phyloP scores from a whole-genome alignment of 148 eudicot species.

The Silene latifolia region DNA sequence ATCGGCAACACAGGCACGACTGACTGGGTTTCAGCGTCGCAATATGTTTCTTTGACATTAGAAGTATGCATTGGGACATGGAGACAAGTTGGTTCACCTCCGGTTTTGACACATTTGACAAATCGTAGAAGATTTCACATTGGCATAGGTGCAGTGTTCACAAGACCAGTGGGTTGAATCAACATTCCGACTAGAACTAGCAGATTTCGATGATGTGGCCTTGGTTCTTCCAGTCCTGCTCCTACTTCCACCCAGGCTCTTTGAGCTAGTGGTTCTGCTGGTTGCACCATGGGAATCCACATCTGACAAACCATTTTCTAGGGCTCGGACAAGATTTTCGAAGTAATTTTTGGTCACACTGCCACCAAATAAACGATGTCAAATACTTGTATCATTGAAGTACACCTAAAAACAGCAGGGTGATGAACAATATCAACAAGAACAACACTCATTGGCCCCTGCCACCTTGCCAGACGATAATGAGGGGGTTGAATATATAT shows the following conservation, averaged over 20 bases:
- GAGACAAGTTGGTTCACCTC: constrained; percentile 31
- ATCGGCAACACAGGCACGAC: constrained; percentile 2
- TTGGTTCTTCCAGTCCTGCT: constrained; percentile 51
- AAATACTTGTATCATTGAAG: not conserved
- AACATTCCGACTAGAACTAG: constrained; percentile 42
- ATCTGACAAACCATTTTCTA: constrained; percentile 80
- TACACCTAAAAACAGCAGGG: not conserved
- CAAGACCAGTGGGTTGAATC: constrained; percentile 78
- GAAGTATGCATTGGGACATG: not conserved
- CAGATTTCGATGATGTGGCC: constrained; percentile 46
- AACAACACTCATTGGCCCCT: not conserved
- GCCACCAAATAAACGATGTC: constrained; percentile 17
- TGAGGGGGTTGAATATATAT: not conserved
- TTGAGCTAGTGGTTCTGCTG: constrained; percentile 54
- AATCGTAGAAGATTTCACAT: constrained; percentile 38
- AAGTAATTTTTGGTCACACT: constrained; percentile 85
- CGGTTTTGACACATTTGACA: constrained; percentile 80
- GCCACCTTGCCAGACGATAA: not conserved
- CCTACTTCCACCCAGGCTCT: constrained; percentile 48
- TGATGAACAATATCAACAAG: not conserved
- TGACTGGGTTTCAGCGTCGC: not conserved
- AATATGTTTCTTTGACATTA: not conserved
- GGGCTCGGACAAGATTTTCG: constrained; percentile 89
- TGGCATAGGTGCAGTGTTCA: constrained; percentile 84
- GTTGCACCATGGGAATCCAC: constrained; percentile 55